Conservation (phyloP, 495 filamentous ascomycete species). For the Cercophora scortea region DNA sequence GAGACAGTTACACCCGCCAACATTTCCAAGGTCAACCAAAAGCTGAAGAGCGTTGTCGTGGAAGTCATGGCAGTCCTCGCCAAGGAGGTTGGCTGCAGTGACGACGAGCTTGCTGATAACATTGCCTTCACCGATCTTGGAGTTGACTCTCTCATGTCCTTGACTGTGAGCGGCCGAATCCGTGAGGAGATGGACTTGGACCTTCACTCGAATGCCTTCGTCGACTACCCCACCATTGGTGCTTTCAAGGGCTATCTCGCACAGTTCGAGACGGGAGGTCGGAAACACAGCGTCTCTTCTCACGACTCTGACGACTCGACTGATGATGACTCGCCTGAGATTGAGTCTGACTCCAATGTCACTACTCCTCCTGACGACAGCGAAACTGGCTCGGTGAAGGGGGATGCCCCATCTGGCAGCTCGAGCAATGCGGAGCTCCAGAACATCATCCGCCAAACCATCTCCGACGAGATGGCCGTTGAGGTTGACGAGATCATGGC, state of each 20-base stretch:
- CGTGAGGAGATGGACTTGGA: slow-evolving; percentile 51
- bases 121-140: slow-evolving; percentile 49
- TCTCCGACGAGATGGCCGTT: slow-evolving; percentile 63
- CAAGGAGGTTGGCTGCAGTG: slow-evolving; percentile 55
- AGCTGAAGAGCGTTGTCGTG: slow-evolving; percentile 28
- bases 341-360: slow-evolving; percentile 38
- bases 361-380: slow-evolving; percentile 40
- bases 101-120: slow-evolving; percentile 51
- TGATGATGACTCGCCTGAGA: slow-evolving; percentile 34
- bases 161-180: slow-evolving; percentile 45
- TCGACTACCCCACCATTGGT: slow-evolving; percentile 47
- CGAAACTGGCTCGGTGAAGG: slow-evolving; percentile 34
- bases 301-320: slow-evolving; percentile 26
- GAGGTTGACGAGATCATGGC: slow-evolving; percentile 54
- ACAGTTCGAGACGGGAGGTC: slow-evolving; percentile 35
- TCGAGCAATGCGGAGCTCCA: slow-evolving; percentile 36
- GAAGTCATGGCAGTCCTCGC: slow-evolving; percentile 56
- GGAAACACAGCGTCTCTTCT: slow-evolving; percentile 18
- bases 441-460: slow-evolving; percentile 46
- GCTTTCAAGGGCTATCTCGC: slow-evolving; percentile 52
- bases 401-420: slow-evolving; percentile 15
- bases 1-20: slow-evolving; percentile 32
- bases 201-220: slow-evolving; percentile 45
- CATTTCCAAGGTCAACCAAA: slow-evolving; percentile 35
- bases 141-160: slow-evolving; percentile 53